Conservation (phyloP, 2,329 filamentous ascomycete genomes). For the Sporothrix luriei region DNA sequence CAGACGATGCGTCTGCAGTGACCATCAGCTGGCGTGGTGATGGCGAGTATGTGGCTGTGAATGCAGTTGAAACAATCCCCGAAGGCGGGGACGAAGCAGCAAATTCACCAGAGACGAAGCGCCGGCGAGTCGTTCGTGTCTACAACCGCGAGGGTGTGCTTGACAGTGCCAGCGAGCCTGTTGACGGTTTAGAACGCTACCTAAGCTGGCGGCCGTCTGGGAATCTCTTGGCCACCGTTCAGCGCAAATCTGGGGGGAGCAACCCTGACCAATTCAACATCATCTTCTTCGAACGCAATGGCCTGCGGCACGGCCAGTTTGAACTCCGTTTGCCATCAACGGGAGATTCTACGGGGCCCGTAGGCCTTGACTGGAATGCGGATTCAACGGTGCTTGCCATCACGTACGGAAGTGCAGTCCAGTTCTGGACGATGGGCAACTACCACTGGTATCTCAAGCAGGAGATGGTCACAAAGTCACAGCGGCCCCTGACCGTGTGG, state of each 20-base stretch:
- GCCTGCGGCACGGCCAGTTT: constrained; percentile 94
- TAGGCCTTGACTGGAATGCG: constrained; percentile 80
- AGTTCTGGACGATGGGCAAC: constrained; percentile 96
- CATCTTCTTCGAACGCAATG: constrained; percentile 95
- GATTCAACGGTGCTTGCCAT: constrained; percentile 91
- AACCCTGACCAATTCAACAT: constrained; percentile 63
- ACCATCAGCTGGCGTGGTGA: constrained; percentile 93
- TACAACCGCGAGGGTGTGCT: constrained; percentile 88
- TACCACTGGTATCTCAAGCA: constrained; percentile 99
- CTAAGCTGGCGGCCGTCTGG: constrained; percentile 91
- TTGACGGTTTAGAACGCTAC: constrained; percentile 83
- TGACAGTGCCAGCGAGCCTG: constrained; percentile 91
- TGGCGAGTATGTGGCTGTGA: constrained; percentile 86
- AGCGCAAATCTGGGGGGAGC: constrained; percentile 50
- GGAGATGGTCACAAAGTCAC: constrained; percentile 61
- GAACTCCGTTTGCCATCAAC: constrained; percentile 59
- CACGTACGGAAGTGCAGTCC: constrained; percentile 71
- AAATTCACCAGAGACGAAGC: constrained; percentile 43
- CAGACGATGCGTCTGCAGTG: constrained; percentile 67
- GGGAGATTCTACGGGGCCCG: constrained; percentile 48
- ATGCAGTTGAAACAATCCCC: constrained; percentile 62
- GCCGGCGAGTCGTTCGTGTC: constrained; percentile 78
- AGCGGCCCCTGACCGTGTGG: constrained; percentile 60
- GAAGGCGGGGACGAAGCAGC: constrained; percentile 36
- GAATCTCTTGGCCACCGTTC: constrained; percentile 85